Base-by-base conservation (phyloP, 2,329 filamentous ascomycete species). In the Calcarisporium arbuscula region DNA sequence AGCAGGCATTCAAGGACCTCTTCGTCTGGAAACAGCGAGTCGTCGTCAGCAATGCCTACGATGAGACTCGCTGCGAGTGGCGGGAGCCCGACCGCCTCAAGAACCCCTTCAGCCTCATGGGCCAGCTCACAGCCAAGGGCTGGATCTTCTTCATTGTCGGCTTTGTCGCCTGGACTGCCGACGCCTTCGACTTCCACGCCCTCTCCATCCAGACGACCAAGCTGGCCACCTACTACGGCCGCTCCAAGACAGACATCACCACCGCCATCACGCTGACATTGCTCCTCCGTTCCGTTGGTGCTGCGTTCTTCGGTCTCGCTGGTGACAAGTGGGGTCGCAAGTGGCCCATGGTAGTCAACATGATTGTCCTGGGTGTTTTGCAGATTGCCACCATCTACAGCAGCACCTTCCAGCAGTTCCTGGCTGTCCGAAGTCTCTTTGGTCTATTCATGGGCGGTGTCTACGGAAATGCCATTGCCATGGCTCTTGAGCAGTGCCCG, bases 101-200 rank as follows among this genome's bases (percentile, higher is more conserved):
- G 47, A 85, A 90, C 53, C 85, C 85, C 25, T 63, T 90, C 59
- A 75, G 68, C 23, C 67, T 90, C 19, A 65, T 87, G 41, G 68
- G 67, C 19, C 70, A 80, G 58, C 68, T 92, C 12, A 72, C 68
- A 4, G 63, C 65, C 17, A 74, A 68, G 40, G 78, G 83, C 52
- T 90, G 85, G 84, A 51, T 84, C 12, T 88, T 85, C 64, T 80
- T 90, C 61, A 44, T 83, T 26, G 80, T 87, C 9, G 85, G 83
- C 4, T 78, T 89, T 52, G 58, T 72, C 21, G 80, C 83, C 12
- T 90, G 85, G 85, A 83, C 77, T 2, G 84, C 83, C 37, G 85
- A 90, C 55, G 84, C 85, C 4, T 90, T 89, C 54, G 85, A 88
- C 58, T 90, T 89, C 54, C 83, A 88, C 58, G 82, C 85, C 18